A percentile compares a stretch with the other conserved stretches of the same genome.
These are phyloP conservation scores for Cardamine resedifolia DNA, from an alignment of 345 rosid genomes.

Conservation along the genomic window DNA sequence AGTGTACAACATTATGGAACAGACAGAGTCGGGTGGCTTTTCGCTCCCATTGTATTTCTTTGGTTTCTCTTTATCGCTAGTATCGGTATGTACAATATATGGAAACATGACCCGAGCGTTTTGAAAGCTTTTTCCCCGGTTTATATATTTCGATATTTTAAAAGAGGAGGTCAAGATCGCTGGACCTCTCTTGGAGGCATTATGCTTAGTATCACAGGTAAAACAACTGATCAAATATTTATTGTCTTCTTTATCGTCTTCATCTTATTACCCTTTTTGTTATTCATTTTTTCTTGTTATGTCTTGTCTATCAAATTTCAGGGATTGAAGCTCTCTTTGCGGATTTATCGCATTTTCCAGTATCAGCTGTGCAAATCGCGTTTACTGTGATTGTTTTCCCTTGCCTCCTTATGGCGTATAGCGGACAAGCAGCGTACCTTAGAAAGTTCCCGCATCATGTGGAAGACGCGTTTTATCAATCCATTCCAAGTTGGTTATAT, in stretches of 20 bases:
- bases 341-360: conserved; percentile 87
- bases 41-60: conserved; percentile 86
- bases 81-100: conserved; percentile 71
- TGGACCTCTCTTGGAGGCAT: conserved; percentile 93
- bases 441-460: conserved; percentile 60
- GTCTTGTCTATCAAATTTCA: conserved; percentile 38
- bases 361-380: conserved; percentile 79
- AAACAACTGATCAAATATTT: background rate
- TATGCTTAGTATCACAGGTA: conserved; percentile 94
- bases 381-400: conserved; percentile 86
- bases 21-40: conserved; percentile 89
- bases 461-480: conserved; percentile 75
- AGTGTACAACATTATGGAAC: conserved; percentile 92
- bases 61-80: conserved; percentile 91
- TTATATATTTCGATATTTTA: conserved; percentile 69
- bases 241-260: background rate
- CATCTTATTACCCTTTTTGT: background rate
- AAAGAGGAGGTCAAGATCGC: conserved; percentile 66
- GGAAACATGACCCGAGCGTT: conserved; percentile 71
- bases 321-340: conserved; percentile 98
- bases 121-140: conserved; percentile 85
- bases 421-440: conserved; percentile 98
- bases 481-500: conserved; percentile 71
- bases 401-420: conserved; percentile 87
- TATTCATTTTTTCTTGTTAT: conserved; percentile 6